Base-by-base conservation (phyloP, 495 filamentous ascomycete species). In the Penicillium atrosanguineum region DNA sequence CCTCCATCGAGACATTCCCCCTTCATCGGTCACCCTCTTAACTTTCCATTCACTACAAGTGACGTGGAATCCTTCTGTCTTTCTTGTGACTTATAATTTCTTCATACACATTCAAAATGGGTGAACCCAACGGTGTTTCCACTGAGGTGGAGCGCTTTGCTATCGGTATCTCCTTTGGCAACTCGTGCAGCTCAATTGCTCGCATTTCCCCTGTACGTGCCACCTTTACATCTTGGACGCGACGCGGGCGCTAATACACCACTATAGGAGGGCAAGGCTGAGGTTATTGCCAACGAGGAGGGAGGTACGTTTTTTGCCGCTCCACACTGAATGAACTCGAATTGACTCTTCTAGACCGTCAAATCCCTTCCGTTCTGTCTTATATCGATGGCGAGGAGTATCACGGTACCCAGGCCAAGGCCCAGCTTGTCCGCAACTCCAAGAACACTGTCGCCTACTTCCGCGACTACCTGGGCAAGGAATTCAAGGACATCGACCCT, bases 201-300 rank as follows among this genome's bases (percentile, higher is more conserved):
- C 87, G 84, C 64, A 90, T 91, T 29, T 82, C 86, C 41, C 69
- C 70, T 56, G 83, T 86, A 78, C 51, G 84, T 71, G n/a, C 39
- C 15, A 20, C 37, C 44, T 16, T 44, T 26, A 28, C 19, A 39
- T 34, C 12, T 12, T 15, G 51, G 19, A 19, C 14, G 16, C 11
- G 1, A n/a, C 29, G 47, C 39, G 39, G 50, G 57, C 18, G 66
- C 60, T 59, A 41, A 53, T 19, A 43, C 21, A 21, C 14, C n/a
- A 37, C 16, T 63, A 56, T 61, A 87, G 79, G 94, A 97, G 61
- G 93, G 92, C 71, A 95, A 93, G 75, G 87, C 91, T 56, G 91
- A 96, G 69, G 93, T 98, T 62, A 97, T 98, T 72, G 94, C 95
- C 53, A 97, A 98, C 74, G 95, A 98, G 74, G 94, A 97, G 73